Evolutionary conservation across 2,329 filamentous ascomycete species (phyloP), one percentile per base, ranked within the genome.

Genomic region (Monilinia polystroma): DNA sequence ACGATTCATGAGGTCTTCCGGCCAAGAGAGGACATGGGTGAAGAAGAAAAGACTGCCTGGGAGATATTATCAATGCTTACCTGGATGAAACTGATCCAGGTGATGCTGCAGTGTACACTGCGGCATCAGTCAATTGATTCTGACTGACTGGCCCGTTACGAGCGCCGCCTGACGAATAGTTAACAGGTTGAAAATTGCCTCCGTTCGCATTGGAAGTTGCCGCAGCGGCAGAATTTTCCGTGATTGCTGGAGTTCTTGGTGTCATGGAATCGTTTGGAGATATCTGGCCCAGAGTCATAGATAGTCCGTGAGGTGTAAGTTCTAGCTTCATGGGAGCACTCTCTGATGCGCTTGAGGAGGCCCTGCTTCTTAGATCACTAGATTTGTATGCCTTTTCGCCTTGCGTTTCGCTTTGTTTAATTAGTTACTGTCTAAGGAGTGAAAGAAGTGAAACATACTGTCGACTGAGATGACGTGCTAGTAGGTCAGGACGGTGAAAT

Each of bases 401-500:
- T 71, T 82, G 81, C 66, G 80, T 79, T 65, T 83, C 81, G 75
- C 81, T 83, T 65, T 60, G 29, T 51, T 26, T 41, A 20, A 66
- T 74, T 59, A 75, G 70, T 63, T n/a, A 16, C 47, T n/a, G 49
- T 43, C 20, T 64, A 29, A 23, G n/a, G 12, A 8, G 12, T n/a
- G 23, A 20, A 51, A 26, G 23, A 35, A 4, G 29, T 18, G 38
- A n/a, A 26, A 77, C 80, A 74, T 73, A 85, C 82, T 85, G 83
- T 77, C 80, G 78, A 69, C 80, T 79, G 67, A 80, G 75, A 72
- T 89, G 86, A 49, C 86, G 83, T n/a, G 83, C 80, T 23, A 88
- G 79, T 14, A 89, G 77, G 74, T 89, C 86, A 56, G 82, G 80
- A 64, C 86, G 81, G 70, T 87, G 82, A 69, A 89, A 88, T 18